Evolutionary conservation across 306 rosid species (phyloP), one percentile per base, ranked within the genome.

Genomic region (Cicer arietinum): DNA sequence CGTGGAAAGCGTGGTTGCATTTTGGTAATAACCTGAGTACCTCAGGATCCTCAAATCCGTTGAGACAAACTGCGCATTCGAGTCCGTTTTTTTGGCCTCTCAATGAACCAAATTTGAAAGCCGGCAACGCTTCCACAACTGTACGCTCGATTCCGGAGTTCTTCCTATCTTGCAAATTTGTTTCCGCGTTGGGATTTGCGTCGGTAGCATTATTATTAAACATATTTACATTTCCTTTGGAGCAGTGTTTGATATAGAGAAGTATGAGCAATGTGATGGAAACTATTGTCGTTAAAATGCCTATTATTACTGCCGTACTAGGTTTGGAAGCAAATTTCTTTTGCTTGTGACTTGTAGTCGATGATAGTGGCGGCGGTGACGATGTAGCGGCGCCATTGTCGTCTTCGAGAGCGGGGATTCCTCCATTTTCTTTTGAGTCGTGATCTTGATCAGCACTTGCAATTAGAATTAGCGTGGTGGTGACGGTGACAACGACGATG

Each of bases 21-120:
- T 89, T 88, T 0, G 95, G 98, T 17, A 93, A 79, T 76, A 93
- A n/a, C 40, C 98, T 69, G 2, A 93, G 85, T 53, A 86, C 61
- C 62, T 93, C 93, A 0, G 46, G 61, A 1, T 83, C 94, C 81
- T 89, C 89, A 18, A 90, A 90, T 9, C 83, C 87, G 0, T 84
- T 74, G 0, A 93, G 81, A 8, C 97, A 93, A 46, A 93, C 93
- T 0, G 88, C 67, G 42, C 98, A 93, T 41, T 93, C 96, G 0
- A 90, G 85, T 3, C 91, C 93, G 11, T 85, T 66, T 58, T 78
- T 89, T 6, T 89, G 80, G 0, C 96, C 95, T 50, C 82, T 90
- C 7, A 88, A 70, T 0, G 89, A 82, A 10, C 83, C 82, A 72
- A 93, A 93, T 73, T 78, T 74, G 76, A 93, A 93, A 46, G 71